Evolutionary conservation across 78 protist species (phyloP), one percentile per base, ranked within the genome.

Genomic region (Corallochytrium limacisporum): DNA sequence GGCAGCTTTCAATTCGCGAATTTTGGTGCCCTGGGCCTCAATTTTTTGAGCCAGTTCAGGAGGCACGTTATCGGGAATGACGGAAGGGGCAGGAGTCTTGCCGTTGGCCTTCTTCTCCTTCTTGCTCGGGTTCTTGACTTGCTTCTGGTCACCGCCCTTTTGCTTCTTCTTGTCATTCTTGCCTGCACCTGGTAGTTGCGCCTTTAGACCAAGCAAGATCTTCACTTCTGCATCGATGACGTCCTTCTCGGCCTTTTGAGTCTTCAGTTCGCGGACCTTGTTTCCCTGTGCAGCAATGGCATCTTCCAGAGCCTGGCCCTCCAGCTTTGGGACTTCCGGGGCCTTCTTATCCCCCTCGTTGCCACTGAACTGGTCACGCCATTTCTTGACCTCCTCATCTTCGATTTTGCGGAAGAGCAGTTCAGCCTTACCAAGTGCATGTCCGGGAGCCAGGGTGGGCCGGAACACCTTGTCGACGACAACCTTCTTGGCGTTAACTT

Each of bases 401-500:
- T 18, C 8, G 35, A 50, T 50, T 13, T 12, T 29, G 18, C 15
- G 5, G 35, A 50, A 50, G 57, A 50, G 57, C 8, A 70, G 46
- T 18, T 65, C 69, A 5, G 26, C 42, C 16, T 37, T 63, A 5
- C 46, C 70, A 22, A 76, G 55, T 29, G 35, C 50, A 38, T 67
- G 38, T 12, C 55, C 38, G 54, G 46, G 46, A 35, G 26, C 13
- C 13, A 12, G n/a, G 42, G n/a, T 10, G 42, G 63, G 48, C 12
- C 13, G 37, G 26, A 18, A 76, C 15, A 62, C 48, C 51, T 59
- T 35, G 46, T 4, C 36, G 26, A 2, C 4, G 26, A 15, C 39
- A 10, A 3, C 69, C 6, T 10, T 22, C 22, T 28, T 3, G 28
- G 40, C 36, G 24, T 62, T 5, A 42, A 42, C 22, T 16, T 53